Evolutionary conservation across 139 green algal species (phyloP), one percentile per base, ranked within the genome.

Genomic region (Micractinium sp.): DNA sequence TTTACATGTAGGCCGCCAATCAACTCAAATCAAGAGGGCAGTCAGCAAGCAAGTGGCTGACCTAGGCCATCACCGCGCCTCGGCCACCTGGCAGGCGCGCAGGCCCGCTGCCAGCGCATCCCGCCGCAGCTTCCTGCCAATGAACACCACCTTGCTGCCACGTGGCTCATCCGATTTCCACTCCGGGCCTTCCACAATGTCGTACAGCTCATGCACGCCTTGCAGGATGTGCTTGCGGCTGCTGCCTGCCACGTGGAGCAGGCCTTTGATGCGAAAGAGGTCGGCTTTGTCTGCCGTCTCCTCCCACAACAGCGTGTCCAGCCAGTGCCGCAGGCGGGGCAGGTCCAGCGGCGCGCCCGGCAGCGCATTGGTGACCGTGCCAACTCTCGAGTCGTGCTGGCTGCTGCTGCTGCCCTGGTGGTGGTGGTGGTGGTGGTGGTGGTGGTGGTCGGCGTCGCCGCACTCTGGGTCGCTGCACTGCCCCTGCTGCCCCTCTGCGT

Each of bases 141-240:
- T 97, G 27, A 97, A 71, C 53, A 97, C 94, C 7, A 97, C 22
- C 74, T 93, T 91, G 66, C 82, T 92, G 18, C 33, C 38, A 12
- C 87, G 53, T 36, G 60, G 56, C 67, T 92, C 89, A n/a, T 27
- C 89, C 7, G 27, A 25, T 47, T 27, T 38, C 95, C 94, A 98
- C 19, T 56, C 60, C 3, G 85, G 69, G 0, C 92, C 95, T 27
- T 94, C 86, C 56, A 93, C 86, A 33, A 98, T 87, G 38, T 98
- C 96, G 71, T 98, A 98, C 36, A 98, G 74, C 47, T 98, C 96
- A 77, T 96, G 92, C 71, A 98, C 96, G 23, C 93, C 96, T 90
- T 98, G 74, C 73, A 41, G 93, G 60, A 93, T 20, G 33, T 96
- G 91, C 56, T 91, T 93, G 0, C 67, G 27, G 31, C 25, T 29